Percentiles rank a stretch among this genome's conserved stretches.
Conservation (phyloP, 2,329 filamentous ascomycete species). For the Aureobasidium leucospermi region DNA sequence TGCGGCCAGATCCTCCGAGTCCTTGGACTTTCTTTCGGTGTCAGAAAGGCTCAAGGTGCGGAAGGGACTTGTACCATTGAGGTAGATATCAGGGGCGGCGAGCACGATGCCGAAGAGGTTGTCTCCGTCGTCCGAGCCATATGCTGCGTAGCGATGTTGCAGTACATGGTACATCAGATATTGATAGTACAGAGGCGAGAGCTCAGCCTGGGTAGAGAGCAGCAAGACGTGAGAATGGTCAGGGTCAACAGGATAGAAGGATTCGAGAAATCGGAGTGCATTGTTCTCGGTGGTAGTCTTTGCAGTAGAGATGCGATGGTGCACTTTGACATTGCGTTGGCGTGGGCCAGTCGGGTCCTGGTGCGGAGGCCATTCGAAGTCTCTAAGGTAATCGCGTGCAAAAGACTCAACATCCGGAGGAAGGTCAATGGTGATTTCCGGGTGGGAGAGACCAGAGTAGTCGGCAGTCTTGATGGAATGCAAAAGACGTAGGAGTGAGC, state of each 20-base stretch:
- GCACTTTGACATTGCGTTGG: conserved; percentile 53
- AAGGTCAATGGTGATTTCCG: conserved; percentile 78
- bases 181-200: conserved; percentile 76
- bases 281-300: conserved; percentile 60
- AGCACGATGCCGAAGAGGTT: conserved; percentile 73
- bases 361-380: conserved; percentile 61
- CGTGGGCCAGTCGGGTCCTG: conserved; percentile 36
- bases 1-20: conserved; percentile 30
- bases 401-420: conserved; percentile 61
- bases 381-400: conserved; percentile 54
- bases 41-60: conserved; percentile 33
- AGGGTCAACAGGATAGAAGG: conserved; percentile 70
- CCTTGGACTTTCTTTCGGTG: conserved; percentile 21
- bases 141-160: conserved; percentile 65
- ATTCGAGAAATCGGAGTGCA: conserved; percentile 70
- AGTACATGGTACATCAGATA: conserved; percentile 74
- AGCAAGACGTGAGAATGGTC: conserved; percentile 69
- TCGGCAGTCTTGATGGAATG: conserved; percentile 69
- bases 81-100: conserved; percentile 57
- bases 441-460: conserved; percentile 60
- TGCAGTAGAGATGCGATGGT: conserved; percentile 61
- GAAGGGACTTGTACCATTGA: conserved; percentile 56
- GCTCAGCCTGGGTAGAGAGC: conserved; percentile 70
- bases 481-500: conserved; percentile 68
- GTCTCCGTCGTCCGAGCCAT: conserved; percentile 38